A percentile compares a stretch with the other conserved stretches of the same genome.
Conservation (phyloP, 2,329 filamentous ascomycete genomes). For the Xylariaceae sp. region DNA sequence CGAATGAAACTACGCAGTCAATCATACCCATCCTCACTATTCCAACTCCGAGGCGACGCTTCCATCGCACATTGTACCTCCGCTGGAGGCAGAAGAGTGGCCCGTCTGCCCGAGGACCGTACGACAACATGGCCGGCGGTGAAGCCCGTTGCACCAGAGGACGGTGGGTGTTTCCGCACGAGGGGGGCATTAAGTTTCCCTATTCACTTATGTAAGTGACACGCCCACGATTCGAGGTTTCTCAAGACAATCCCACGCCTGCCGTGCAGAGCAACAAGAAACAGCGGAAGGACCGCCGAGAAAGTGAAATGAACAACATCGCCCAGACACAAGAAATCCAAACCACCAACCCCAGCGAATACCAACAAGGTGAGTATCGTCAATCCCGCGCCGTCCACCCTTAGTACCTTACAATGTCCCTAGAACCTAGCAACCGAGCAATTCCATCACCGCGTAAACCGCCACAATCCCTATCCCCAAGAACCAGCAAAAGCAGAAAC, state of each 20-base stretch:
- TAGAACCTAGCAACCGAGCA: too few species aligned
- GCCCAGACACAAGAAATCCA: too few species aligned
- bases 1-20: constrained; percentile 7
- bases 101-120: background rate
- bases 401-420: too few species aligned
- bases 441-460: too few species aligned
- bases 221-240: background rate
- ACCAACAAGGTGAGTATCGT: too few species aligned
- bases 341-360: too few species aligned
- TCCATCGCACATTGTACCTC: background rate
- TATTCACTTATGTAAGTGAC: background rate
- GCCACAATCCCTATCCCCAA: background rate
- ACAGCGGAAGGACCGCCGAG: background rate
- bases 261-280: background rate
- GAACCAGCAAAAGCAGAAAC: background rate
- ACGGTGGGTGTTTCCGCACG: background rate
- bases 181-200: background rate
- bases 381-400: too few species aligned
- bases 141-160: background rate
- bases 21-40: background rate
- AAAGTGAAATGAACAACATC: background rate
- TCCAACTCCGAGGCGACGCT: too few species aligned
- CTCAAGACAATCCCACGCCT: background rate
- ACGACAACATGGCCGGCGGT: background rate
- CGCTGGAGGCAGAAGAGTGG: background rate